Evolutionary conservation across 2,329 filamentous ascomycete genomes (phyloP).

Genomic region (Colletotrichum sp.): DNA sequence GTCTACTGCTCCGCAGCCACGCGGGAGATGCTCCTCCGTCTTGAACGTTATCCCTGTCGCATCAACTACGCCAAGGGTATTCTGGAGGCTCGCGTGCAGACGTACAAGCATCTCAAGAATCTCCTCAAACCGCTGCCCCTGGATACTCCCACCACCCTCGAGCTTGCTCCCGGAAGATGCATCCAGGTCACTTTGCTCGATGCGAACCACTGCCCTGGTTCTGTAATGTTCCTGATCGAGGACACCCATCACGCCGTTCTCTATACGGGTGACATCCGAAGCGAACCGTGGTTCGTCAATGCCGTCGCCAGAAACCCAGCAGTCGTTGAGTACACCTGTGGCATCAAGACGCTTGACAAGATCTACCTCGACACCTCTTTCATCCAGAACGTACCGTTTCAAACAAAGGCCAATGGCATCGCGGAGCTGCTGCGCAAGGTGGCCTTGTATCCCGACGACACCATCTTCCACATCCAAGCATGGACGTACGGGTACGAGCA

Average conservation of each 20-base stretch:
- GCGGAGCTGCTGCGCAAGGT: slow-evolving; percentile 75
- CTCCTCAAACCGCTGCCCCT: slow-evolving; percentile 83
- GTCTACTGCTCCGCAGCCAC: slow-evolving; percentile 91
- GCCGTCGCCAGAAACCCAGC: slow-evolving; percentile 72
- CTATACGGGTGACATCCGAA: slow-evolving; percentile 88
- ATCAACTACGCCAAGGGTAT: slow-evolving; percentile 83
- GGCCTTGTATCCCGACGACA: slow-evolving; percentile 70
- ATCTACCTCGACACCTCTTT: slow-evolving; percentile 93
- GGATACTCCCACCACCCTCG: slow-evolving; percentile 78
- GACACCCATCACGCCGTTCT: slow-evolving; percentile 73
- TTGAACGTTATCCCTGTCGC: slow-evolving; percentile 80
- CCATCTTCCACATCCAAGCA: slow-evolving; percentile 81
- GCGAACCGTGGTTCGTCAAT: slow-evolving; percentile 87
- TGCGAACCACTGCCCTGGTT: slow-evolving; percentile 89
- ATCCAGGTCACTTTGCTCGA: slow-evolving; percentile 86
- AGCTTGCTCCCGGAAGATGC: slow-evolving; percentile 70
- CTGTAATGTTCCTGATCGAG: slow-evolving; percentile 93
- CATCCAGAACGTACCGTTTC: slow-evolving; percentile 49
- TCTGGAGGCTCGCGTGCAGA: slow-evolving; percentile 74
- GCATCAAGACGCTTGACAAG: slow-evolving; percentile 72
- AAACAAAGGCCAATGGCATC: slow-evolving; percentile 76
- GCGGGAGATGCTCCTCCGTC: slow-evolving; percentile 76
- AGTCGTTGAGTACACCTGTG: slow-evolving; percentile 74
- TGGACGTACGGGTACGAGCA: slow-evolving; percentile 95
- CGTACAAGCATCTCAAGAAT: slow-evolving; percentile 77